Percentiles rank a stretch among this genome's conserved stretches.
Conservation (phyloP, 2,329 filamentous ascomycete species). For the Alternaria sp. region DNA sequence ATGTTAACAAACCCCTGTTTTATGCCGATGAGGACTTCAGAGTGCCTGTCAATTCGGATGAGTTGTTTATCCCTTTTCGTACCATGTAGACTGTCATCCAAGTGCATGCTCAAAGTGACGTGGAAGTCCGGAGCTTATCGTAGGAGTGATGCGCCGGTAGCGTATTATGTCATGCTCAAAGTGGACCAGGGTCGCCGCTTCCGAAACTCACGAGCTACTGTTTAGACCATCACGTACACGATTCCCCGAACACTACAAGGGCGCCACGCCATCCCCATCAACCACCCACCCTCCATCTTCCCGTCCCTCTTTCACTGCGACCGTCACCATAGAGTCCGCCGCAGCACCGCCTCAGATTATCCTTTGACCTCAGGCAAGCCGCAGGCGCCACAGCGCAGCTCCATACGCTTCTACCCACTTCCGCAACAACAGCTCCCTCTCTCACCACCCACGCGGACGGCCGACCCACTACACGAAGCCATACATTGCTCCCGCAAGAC, state of each 20-base stretch:
- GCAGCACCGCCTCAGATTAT: constrained; percentile 15
- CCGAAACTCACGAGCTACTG: constrained; percentile 27
- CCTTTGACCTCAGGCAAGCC: constrained; percentile 15
- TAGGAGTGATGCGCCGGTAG: constrained; percentile 14
- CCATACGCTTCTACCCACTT: constrained; percentile 46
- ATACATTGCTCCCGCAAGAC: constrained; percentile 12
- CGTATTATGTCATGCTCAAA: constrained; percentile 24
- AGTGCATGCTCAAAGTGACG: not conserved
- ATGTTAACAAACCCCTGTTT: not conserved
- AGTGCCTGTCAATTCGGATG: not conserved
- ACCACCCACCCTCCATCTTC: constrained; percentile 32
- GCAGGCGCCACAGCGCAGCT: constrained; percentile 45
- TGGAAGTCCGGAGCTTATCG: constrained; percentile 11
- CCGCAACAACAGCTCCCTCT: constrained; percentile 31
- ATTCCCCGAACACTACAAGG: constrained; percentile 34
- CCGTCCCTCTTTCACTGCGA: constrained; percentile 40
- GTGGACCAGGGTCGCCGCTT: constrained; percentile 25
- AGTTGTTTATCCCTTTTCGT: not conserved
- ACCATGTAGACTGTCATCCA: not conserved
- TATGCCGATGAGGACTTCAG: not conserved
- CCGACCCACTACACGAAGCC: constrained; percentile 15
- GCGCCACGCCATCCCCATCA: constrained; percentile 42
- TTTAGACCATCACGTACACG: constrained; percentile 33
- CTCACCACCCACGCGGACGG: constrained; percentile 29
- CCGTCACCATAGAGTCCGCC: constrained; percentile 12